phyloP scores from a whole-genome alignment of 2,329 filamentous ascomycete genomes.

The Fusarium aywerte region DNA sequence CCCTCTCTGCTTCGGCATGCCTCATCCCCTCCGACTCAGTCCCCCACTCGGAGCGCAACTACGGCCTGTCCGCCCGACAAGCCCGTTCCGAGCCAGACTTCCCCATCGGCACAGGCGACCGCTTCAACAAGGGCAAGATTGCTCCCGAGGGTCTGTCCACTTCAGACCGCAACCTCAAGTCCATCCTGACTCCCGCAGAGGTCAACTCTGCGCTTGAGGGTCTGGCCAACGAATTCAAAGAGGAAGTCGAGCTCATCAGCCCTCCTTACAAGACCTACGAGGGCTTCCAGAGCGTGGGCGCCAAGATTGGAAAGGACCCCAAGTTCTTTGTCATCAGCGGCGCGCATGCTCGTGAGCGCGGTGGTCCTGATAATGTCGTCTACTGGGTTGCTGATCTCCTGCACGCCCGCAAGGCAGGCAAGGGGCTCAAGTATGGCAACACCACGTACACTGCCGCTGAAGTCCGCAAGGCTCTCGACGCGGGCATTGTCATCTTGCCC shows the following conservation, averaged over 20 bases:
- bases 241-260: constrained; percentile 53
- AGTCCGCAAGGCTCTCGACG: constrained; percentile 61
- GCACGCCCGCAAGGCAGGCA: constrained; percentile 60
- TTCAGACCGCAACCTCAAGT: constrained; percentile 52
- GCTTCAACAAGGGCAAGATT: constrained; percentile 54
- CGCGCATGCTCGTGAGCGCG: constrained; percentile 68
- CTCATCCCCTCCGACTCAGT: constrained; percentile 53
- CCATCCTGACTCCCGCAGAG: constrained; percentile 59
- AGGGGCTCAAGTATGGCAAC: constrained; percentile 63
- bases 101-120: constrained; percentile 56
- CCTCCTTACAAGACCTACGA: constrained; percentile 59
- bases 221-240: constrained; percentile 53
- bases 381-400: constrained; percentile 69
- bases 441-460: constrained; percentile 63
- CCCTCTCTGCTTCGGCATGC: constrained; percentile 48
- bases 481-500: constrained; percentile 64
- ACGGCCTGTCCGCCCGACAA: constrained; percentile 13
- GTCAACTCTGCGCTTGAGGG: constrained; percentile 57
- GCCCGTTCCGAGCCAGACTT: constrained; percentile 45
- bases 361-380: constrained; percentile 65
- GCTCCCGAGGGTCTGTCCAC: constrained; percentile 49
- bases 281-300: constrained; percentile 53
- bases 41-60: constrained; percentile 24
- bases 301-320: constrained; percentile 58
- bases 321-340: constrained; percentile 64